These are phyloP conservation scores for Zea luxurians DNA, from an alignment of 176 grass and related monocot genomes.

Conservation along the genomic window DNA sequence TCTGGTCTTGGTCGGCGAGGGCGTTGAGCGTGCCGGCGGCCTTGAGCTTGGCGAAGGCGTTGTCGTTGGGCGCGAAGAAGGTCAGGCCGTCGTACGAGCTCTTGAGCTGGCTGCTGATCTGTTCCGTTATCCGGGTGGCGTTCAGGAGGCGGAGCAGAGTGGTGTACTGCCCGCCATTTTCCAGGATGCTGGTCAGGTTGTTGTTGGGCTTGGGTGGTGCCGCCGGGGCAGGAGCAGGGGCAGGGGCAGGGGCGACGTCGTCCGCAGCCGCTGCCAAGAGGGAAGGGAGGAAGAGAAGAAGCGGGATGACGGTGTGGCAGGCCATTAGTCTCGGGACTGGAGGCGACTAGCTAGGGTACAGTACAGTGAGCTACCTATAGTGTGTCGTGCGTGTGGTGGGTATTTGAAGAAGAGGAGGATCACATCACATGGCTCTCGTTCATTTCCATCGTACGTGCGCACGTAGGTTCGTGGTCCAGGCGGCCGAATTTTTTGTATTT, in stretches of 20 bases:
- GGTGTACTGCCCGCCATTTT: slow-evolving; percentile 51
- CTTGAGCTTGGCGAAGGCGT: slow-evolving; percentile 56
- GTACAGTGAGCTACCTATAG: background rate
- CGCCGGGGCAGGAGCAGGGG: background rate
- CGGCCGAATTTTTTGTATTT: too few relatives aligned
- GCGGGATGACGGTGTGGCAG: slow-evolving; percentile 8
- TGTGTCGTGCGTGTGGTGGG: background rate
- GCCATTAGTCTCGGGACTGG: slow-evolving; percentile 37
- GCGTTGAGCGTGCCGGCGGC: slow-evolving; percentile 46
- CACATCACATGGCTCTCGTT: background rate
- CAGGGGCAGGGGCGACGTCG: slow-evolving; percentile 20
- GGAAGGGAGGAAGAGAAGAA: slow-evolving; percentile 34
- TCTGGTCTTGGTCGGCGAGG: slow-evolving; percentile 51
- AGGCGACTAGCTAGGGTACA: background rate
- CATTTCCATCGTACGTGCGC: background rate
- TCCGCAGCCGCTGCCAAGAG: background rate
- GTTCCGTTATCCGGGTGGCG: slow-evolving; percentile 40
- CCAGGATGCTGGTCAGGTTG: slow-evolving; percentile 53
- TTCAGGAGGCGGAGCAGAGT: slow-evolving; percentile 60
- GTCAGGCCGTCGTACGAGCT: slow-evolving; percentile 67
- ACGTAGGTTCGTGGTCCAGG: background rate
- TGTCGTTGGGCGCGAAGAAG: slow-evolving; percentile 61
- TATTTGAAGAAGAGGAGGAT: background rate
- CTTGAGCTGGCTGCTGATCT: slow-evolving; percentile 65
- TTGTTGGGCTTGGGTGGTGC: background rate